Percentiles rank a stretch among this genome's conserved stretches.
These are phyloP conservation scores for Kwoniella shandongensis DNA, from an alignment of 768 basidiomycete species.

Conservation along the genomic window DNA sequence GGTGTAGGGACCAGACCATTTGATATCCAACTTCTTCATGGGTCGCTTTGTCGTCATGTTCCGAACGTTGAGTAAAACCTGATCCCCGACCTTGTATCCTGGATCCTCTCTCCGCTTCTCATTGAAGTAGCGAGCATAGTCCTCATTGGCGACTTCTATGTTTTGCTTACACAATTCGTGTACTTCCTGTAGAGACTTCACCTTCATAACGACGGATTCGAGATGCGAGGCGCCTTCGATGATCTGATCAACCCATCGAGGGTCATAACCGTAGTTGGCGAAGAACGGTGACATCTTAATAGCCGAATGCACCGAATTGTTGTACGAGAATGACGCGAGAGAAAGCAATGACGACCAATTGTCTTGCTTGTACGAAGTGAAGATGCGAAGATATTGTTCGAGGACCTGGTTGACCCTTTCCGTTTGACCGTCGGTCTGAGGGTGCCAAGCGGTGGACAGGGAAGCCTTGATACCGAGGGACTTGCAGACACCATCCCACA, in stretches of 20 bases:
- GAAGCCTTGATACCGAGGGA: slow-evolving; percentile 51
- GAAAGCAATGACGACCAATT: slow-evolving; percentile 53
- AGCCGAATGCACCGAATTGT: slow-evolving; percentile 14
- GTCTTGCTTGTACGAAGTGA: slow-evolving; percentile 46
- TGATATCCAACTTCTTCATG: slow-evolving; percentile 33
- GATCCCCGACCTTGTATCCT: slow-evolving; percentile 30
- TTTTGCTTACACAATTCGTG: slow-evolving; percentile 3
- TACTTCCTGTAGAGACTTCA: slow-evolving; percentile 4
- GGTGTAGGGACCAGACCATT: slow-evolving; percentile 29
- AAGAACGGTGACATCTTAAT: slow-evolving; percentile 14
- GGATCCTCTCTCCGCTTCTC: slow-evolving; percentile 19
- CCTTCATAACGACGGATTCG: neutral
- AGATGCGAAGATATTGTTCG: slow-evolving; percentile 55
- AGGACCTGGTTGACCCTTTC: slow-evolving; percentile 56
- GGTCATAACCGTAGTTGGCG: slow-evolving; percentile 18
- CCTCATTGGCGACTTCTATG: slow-evolving; percentile 32
- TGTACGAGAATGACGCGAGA: slow-evolving; percentile 33
- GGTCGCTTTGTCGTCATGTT: slow-evolving; percentile 33
- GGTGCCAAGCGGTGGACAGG: slow-evolving; percentile 57
- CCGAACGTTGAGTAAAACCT: slow-evolving; percentile 21
- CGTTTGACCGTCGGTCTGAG: slow-evolving; percentile 56
- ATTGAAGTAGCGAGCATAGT: slow-evolving; percentile 46
- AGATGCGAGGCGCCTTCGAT: neutral
- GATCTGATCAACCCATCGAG: slow-evolving; percentile 8
- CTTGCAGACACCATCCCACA: slow-evolving; percentile 52